Evolutionary conservation across 805 yeast genomes (phyloP).

Genomic region (Wickerhamomyces xylosicus): DNA sequence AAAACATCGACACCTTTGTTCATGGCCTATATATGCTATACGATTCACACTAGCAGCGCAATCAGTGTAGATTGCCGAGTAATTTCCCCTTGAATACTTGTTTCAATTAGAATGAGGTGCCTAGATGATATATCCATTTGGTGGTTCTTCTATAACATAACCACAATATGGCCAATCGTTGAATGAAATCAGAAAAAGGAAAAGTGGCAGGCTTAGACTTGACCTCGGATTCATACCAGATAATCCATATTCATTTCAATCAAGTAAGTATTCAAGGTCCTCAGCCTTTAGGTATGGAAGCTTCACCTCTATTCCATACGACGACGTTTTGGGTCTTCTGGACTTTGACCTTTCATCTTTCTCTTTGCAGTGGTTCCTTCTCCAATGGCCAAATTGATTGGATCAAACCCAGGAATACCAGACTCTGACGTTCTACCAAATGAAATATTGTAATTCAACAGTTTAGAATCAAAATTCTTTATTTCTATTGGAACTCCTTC

Average conservation of each 20-base stretch:
- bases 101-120: no score
- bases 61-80: no score
- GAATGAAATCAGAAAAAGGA: no score
- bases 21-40: no score
- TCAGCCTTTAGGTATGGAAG: no score
- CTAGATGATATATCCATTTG: no score
- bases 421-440: slow-evolving; percentile 57
- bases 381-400: slow-evolving; percentile 53
- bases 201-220: no score
- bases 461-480: slow-evolving; percentile 37
- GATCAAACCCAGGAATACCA: slow-evolving; percentile 73
- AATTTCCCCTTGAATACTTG: no score
- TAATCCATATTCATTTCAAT: background rate
- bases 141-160: no score
- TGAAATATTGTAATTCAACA: slow-evolving; percentile 38
- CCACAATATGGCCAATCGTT: no score
- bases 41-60: no score
- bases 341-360: slow-evolving; percentile 25
- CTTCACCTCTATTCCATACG: slow-evolving; percentile 15
- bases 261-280: background rate
- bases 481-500: slow-evolving; percentile 33
- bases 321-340: slow-evolving; percentile 17
- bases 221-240: background rate
- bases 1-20: no score
- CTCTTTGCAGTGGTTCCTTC: slow-evolving; percentile 26